A percentile compares a stretch with the other conserved stretches of the same genome.
Conservation (phyloP, 2,329 filamentous ascomycete genomes). For the Fusarium nisikadoi region DNA sequence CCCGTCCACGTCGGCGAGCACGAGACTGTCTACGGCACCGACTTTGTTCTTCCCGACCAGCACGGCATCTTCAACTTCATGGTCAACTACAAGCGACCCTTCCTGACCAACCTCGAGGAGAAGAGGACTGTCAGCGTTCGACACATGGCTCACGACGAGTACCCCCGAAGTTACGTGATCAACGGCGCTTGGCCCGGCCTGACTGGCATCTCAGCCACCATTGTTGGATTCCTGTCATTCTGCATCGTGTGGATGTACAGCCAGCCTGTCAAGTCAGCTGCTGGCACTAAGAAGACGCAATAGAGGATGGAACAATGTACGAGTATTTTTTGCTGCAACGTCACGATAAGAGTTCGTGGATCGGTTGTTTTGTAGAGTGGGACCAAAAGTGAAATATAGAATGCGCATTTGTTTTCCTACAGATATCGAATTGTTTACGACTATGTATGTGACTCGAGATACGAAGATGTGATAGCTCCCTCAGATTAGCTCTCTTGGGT, state of each 20-base stretch:
- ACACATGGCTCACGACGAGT: slow-evolving; percentile 98
- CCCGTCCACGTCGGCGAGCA: slow-evolving; percentile 68
- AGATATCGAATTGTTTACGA: background rate
- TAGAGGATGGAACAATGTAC: slow-evolving; percentile 45
- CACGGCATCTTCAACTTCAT: slow-evolving; percentile 99
- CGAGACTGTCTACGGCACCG: slow-evolving; percentile 76
- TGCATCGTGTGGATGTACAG: slow-evolving; percentile 87
- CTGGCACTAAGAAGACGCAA: slow-evolving; percentile 59
- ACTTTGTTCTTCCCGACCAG: slow-evolving; percentile 91
- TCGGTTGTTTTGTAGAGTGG: slow-evolving; percentile 33
- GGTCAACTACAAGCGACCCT: slow-evolving; percentile 96
- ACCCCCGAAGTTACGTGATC: slow-evolving; percentile 89
- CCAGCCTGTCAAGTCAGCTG: slow-evolving; percentile 54
- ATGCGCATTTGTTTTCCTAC: slow-evolving; percentile 32
- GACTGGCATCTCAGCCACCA: slow-evolving; percentile 83
- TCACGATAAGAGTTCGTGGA: slow-evolving; percentile 16
- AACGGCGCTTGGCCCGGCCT: slow-evolving; percentile 96
- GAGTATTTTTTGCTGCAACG: slow-evolving; percentile 22
- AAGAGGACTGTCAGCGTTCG: slow-evolving; percentile 95
- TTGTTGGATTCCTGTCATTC: slow-evolving; percentile 86
- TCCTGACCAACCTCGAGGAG: slow-evolving; percentile 89
- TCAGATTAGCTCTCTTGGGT: slow-evolving; percentile 68
- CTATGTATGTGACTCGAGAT: slow-evolving; percentile 2
- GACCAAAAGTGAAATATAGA: slow-evolving; percentile 41
- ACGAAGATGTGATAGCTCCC: slow-evolving; percentile 49